phyloP scores from a whole-genome alignment of 1,139 yeast genomes.

The Candida glucosophila region DNA sequence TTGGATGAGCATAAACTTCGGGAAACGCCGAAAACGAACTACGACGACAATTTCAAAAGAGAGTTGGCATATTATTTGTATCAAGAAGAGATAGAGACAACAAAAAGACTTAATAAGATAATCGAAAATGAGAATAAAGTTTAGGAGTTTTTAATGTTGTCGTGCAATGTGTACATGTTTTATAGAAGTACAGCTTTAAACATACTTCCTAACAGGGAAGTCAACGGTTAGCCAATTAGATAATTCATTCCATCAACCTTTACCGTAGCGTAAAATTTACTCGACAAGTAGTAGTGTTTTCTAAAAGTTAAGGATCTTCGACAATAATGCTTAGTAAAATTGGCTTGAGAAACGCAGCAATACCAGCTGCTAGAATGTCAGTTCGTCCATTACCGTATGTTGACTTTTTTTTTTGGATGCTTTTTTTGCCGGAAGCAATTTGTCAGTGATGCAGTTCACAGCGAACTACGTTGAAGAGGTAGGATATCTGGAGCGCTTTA shows the following conservation, averaged over 20 bases:
- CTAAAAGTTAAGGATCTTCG: too few relatives aligned
- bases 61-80: conserved; percentile 19
- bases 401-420: conserved; percentile 1
- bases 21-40: conserved; percentile 1
- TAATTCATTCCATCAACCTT: conserved; percentile 15
- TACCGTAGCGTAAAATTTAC: too few relatives aligned
- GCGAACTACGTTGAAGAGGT: neutral
- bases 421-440: too few relatives aligned
- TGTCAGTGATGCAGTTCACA: too few relatives aligned
- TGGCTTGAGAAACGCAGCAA: conserved; percentile 36
- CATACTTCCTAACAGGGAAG: conserved; percentile 23
- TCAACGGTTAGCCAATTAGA: conserved; percentile 32
- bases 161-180: neutral
- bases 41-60: conserved; percentile 15
- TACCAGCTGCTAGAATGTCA: conserved; percentile 30
- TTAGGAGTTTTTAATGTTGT: conserved; percentile 1
- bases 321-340: conserved; percentile 39
- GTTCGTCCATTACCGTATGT: conserved; percentile 42
- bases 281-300: too few relatives aligned
- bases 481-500: neutral
- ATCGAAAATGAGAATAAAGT: conserved; percentile 15
- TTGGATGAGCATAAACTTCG: conserved; percentile 7
- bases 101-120: conserved; percentile 17
- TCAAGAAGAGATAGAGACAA: conserved; percentile 21
- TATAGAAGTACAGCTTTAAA: conserved; percentile 1